Percentiles rank a stretch among this genome's conserved stretches.
These are phyloP conservation scores for Coriaria nepalensis DNA, from an alignment of 306 rosid genomes.

Conservation along the genomic window DNA sequence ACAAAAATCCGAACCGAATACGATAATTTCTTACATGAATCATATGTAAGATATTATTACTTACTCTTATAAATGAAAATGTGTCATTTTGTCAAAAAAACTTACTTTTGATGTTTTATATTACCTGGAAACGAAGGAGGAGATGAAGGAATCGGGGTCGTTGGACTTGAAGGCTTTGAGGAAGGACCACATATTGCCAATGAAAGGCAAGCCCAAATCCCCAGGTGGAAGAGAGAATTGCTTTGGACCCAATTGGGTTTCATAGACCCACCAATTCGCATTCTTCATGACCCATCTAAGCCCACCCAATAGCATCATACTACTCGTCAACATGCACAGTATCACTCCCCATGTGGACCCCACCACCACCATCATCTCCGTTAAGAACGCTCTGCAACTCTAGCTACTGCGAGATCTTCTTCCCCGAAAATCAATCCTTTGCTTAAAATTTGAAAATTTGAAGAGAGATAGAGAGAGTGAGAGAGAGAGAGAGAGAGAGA, in stretches of 20 bases:
- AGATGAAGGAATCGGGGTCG: constrained; percentile 29
- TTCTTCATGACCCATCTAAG: constrained; percentile 30
- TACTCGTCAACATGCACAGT: constrained; percentile 12
- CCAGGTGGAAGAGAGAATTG: constrained; percentile 30
- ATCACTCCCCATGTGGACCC: constrained; percentile 10
- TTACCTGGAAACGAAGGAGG: constrained; percentile 23
- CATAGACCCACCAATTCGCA: constrained; percentile 40
- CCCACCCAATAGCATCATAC: background rate
- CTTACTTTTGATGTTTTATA: too few relatives aligned
- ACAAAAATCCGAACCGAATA: too few relatives aligned
- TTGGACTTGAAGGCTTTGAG: constrained; percentile 17
- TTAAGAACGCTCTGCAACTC: background rate
- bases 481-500: too few relatives aligned
- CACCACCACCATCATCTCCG: background rate
- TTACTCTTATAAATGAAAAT: too few relatives aligned
- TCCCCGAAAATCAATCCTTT: too few relatives aligned
- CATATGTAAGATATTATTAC: too few relatives aligned
- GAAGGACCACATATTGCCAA: constrained; percentile 28
- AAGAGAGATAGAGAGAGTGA: too few relatives aligned
- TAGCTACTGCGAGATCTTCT: too few relatives aligned
- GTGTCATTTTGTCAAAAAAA: too few relatives aligned
- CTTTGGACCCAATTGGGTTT: constrained; percentile 8
- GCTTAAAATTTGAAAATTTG: too few relatives aligned
- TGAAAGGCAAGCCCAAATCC: constrained; percentile 36
- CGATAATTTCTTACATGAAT: too few relatives aligned